These are phyloP conservation scores for Entophlyctis luteolus DNA, from an alignment of 192 early-diverging fungal species.

Conservation along the genomic window DNA sequence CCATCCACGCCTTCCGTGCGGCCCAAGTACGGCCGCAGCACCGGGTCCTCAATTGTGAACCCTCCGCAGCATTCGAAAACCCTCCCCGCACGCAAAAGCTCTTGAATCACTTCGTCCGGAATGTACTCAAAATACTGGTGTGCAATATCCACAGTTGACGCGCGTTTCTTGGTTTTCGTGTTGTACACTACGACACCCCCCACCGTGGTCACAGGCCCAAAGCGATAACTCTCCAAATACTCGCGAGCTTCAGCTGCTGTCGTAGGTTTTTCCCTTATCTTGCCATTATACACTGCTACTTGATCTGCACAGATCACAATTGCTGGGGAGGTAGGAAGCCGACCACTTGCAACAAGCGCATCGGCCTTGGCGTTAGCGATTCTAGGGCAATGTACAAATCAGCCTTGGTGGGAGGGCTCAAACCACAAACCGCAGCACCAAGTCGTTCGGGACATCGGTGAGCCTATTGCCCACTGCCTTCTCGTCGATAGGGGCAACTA, in stretches of 20 bases:
- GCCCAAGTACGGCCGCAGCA: slow-evolving; percentile 40
- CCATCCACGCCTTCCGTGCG: slow-evolving; percentile 42
- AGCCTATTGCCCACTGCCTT: slow-evolving; percentile 32
- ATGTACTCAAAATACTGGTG: slow-evolving; percentile 39
- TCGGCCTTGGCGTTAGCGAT: slow-evolving; percentile 46
- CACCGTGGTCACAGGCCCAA: slow-evolving; percentile 37
- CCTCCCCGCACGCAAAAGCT: slow-evolving; percentile 40
- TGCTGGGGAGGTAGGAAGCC: slow-evolving; percentile 10
- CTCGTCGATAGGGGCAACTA: slow-evolving; percentile 44
- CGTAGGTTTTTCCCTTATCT: slow-evolving; percentile 49
- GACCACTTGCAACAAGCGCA: slow-evolving; percentile 26
- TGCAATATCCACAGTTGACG: slow-evolving; percentile 37
- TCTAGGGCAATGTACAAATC: background rate
- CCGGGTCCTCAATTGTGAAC: slow-evolving; percentile 50
- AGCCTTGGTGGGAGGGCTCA: background rate
- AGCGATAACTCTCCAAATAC: slow-evolving; percentile 37
- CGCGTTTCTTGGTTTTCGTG: slow-evolving; percentile 29
- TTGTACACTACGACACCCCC: slow-evolving; percentile 46
- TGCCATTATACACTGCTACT: slow-evolving; percentile 38
- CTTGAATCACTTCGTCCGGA: slow-evolving; percentile 37
- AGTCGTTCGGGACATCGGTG: slow-evolving; percentile 5
- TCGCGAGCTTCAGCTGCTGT: slow-evolving; percentile 27
- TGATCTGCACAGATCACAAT: slow-evolving; percentile 42
- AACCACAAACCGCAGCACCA: too few relatives aligned
- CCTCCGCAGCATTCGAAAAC: slow-evolving; percentile 49